A percentile compares a stretch with the other conserved stretches of the same genome.
These are phyloP conservation scores for Lodderomyces oxycetoniae DNA, from an alignment of 1,139 yeast species.

Conservation along the genomic window DNA sequence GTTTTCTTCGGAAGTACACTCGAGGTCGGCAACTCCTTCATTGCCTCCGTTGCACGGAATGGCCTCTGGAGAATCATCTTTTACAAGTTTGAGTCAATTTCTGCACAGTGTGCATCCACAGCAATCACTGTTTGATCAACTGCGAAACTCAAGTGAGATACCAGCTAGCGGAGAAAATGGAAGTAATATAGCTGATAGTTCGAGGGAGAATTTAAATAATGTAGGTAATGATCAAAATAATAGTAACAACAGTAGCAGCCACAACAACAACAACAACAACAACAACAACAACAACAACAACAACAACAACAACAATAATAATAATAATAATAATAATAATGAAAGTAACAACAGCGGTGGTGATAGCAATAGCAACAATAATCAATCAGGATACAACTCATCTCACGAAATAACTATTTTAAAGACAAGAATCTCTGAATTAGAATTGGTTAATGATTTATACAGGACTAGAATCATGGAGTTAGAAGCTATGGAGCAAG, in stretches of 20 bases:
- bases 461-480: constrained; percentile 79
- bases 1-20: constrained; percentile 6
- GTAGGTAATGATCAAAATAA: constrained; percentile 4
- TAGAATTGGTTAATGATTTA: constrained; percentile 84
- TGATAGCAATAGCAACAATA: constrained; percentile 14
- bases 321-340: constrained; percentile 15
- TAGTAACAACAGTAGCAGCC: constrained; percentile 4
- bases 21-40: constrained; percentile 13
- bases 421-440: constrained; percentile 77
- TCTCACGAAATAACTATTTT: constrained; percentile 50
- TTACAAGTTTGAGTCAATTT: not conserved
- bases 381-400: constrained; percentile 2
- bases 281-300: constrained; percentile 9
- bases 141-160: not conserved
- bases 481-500: constrained; percentile 67
- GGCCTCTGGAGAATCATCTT: constrained; percentile 9
- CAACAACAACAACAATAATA: constrained; percentile 15
- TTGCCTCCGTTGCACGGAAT: constrained; percentile 37
- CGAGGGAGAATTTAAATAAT: too few relatives aligned
- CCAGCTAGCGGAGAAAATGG: not conserved
- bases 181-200: too few relatives aligned
- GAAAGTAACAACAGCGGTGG: constrained; percentile 13
- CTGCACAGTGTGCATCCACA: not conserved
- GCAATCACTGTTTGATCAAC: constrained; percentile 1
- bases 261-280: constrained; percentile 3